phyloP scores from a whole-genome alignment of 2,329 filamentous ascomycete genomes.

The Achaetomium macrosporum region DNA sequence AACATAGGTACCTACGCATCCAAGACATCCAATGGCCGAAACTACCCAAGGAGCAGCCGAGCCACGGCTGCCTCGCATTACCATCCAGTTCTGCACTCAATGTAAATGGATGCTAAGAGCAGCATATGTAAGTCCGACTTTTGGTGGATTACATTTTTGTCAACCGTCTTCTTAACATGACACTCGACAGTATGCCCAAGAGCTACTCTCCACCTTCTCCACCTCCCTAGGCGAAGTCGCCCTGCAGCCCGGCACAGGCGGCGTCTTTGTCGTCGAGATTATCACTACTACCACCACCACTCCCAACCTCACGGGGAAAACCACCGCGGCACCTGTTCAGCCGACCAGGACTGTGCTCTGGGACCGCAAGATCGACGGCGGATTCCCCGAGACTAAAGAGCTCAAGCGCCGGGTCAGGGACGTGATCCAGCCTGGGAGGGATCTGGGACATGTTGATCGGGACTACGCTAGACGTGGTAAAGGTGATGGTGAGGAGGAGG shows the following conservation, averaged over 20 bases:
- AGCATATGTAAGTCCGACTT: conserved; percentile 60
- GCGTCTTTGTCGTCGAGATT: conserved; percentile 72
- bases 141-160: neutral
- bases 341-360: conserved; percentile 53
- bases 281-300: conserved; percentile 29
- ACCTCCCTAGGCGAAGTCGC: conserved; percentile 80
- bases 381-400: conserved; percentile 91
- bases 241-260: conserved; percentile 77
- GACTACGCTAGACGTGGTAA: conserved; percentile 28
- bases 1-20: neutral
- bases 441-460: conserved; percentile 77
- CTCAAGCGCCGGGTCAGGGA: conserved; percentile 81
- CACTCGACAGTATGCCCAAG: conserved; percentile 73
- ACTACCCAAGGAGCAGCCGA: neutral
- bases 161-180: neutral
- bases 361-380: conserved; percentile 81
- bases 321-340: too few relatives aligned
- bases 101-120: conserved; percentile 88
- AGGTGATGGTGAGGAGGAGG: neutral
- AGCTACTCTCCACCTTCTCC: conserved; percentile 88
- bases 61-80: conserved; percentile 60
- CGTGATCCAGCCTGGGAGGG: conserved; percentile 68
- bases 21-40: conserved; percentile 2
- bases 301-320: too few relatives aligned
- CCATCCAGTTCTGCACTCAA: conserved; percentile 90